phyloP scores from a whole-genome alignment of 1,284 basidiomycete genomes.

The Laetiporus sulphureus region DNA sequence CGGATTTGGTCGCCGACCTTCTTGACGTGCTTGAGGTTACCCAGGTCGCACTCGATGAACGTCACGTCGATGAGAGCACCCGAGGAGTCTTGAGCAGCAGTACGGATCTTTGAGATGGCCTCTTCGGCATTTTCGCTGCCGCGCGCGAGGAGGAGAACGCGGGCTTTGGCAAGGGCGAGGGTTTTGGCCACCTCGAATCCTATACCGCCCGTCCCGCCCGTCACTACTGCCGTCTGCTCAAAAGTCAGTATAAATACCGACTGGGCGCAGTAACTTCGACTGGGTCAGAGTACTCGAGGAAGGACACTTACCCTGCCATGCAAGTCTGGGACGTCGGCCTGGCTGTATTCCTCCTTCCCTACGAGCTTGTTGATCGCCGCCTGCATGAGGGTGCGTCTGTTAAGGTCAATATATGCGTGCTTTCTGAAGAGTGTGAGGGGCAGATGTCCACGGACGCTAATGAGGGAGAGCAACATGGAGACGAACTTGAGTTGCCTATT shows the following conservation, averaged over 20 bases:
- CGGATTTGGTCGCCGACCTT: slow-evolving; percentile 30
- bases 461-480: no score
- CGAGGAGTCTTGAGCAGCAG: slow-evolving; percentile 13
- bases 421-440: no score
- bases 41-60: slow-evolving; percentile 36
- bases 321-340: slow-evolving; percentile 10
- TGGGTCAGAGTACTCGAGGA: no score
- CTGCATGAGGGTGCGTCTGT: slow-evolving; percentile 7
- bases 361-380: slow-evolving; percentile 8
- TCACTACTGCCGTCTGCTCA: slow-evolving; percentile 35
- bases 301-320: slow-evolving; percentile 9
- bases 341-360: slow-evolving; percentile 7
- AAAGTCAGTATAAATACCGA: no score
- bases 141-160: slow-evolving; percentile 34
- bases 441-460: no score
- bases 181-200: slow-evolving; percentile 34
- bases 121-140: slow-evolving; percentile 33
- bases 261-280: no score
- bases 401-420: no score
- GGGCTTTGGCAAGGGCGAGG: slow-evolving; percentile 32
- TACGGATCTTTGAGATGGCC: slow-evolving; percentile 32
- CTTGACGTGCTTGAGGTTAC: slow-evolving; percentile 30
- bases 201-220: slow-evolving; percentile 36
- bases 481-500: slow-evolving; percentile 4
- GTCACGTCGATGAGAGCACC: slow-evolving; percentile 25